Evolutionary conservation across 257 asterid species (phyloP).

Genomic region (Solanum medicagineum): DNA sequence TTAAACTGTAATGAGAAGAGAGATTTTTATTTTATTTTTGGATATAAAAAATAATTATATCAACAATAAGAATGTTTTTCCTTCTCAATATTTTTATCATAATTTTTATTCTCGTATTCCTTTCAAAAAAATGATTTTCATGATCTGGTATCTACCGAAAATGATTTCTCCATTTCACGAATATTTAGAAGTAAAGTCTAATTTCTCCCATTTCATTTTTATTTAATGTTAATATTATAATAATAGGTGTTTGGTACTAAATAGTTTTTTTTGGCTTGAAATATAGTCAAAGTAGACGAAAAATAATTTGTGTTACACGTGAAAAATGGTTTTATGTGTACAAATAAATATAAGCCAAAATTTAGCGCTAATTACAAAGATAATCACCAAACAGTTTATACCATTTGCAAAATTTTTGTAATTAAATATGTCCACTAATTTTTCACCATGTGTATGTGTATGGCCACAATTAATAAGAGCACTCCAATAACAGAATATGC

Average conservation of each 20-base stretch:
- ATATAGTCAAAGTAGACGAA: neutral
- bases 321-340: no score
- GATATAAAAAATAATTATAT: neutral
- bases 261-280: neutral
- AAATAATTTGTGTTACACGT: neutral
- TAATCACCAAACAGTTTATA: neutral
- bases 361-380: neutral
- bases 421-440: neutral
- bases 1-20: neutral
- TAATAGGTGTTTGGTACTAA: neutral
- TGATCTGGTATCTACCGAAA: no score
- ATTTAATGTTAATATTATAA: neutral
- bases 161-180: no score
- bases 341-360: neutral
- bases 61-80: no score
- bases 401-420: neutral
- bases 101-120: no score
- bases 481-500: neutral
- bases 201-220: neutral
- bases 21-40: neutral
- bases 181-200: no score
- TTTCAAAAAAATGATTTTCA: no score
- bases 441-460: neutral
- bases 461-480: neutral
- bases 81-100: no score